Percentiles rank a stretch among this genome's conserved stretches.
phyloP scores from a whole-genome alignment of 2,329 filamentous ascomycete genomes.

The Trichoderma sp. region DNA sequence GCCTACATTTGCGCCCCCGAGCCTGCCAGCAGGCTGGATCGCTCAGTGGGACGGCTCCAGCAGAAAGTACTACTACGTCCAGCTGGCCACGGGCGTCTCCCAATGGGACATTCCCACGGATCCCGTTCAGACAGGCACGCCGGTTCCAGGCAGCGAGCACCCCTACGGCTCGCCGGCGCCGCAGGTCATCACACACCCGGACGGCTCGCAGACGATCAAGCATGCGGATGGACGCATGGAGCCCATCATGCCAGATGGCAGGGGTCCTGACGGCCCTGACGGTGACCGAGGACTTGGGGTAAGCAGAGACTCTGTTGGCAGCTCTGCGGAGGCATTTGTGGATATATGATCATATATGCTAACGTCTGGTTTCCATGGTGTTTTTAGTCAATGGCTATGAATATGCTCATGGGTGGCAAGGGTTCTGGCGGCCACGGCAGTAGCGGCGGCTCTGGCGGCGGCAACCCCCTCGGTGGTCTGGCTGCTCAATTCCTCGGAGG shows the following conservation, averaged over 20 bases:
- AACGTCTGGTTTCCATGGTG: slow-evolving; percentile 19
- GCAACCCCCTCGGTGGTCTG: slow-evolving; percentile 45
- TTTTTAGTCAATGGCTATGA: slow-evolving; percentile 57
- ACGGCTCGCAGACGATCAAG: slow-evolving; percentile 60
- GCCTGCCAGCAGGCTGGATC: slow-evolving; percentile 65
- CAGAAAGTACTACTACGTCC: slow-evolving; percentile 69
- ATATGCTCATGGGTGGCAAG: slow-evolving; percentile 54
- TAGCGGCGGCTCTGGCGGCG: slow-evolving; percentile 35
- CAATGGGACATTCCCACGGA: slow-evolving; percentile 73
- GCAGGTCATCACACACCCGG: slow-evolving; percentile 60
- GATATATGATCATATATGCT: background rate
- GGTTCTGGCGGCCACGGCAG: slow-evolving; percentile 29
- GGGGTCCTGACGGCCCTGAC: slow-evolving; percentile 50
- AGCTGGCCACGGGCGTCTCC: slow-evolving; percentile 68
- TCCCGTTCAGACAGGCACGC: slow-evolving; percentile 58
- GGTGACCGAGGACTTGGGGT: slow-evolving; percentile 66
- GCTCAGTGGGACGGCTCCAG: slow-evolving; percentile 65
- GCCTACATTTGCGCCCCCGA: slow-evolving; percentile 59
- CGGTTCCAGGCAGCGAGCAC: slow-evolving; percentile 57
- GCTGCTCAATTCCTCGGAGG: slow-evolving; percentile 48
- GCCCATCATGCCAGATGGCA: slow-evolving; percentile 56
- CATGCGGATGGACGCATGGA: slow-evolving; percentile 61
- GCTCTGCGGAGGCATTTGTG: background rate
- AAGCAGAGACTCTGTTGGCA: slow-evolving; percentile 36
- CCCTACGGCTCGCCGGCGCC: slow-evolving; percentile 60